These are phyloP conservation scores for Dillenia turbinata DNA, from an alignment of 164 flowering plant genomes.

Conservation along the genomic window DNA sequence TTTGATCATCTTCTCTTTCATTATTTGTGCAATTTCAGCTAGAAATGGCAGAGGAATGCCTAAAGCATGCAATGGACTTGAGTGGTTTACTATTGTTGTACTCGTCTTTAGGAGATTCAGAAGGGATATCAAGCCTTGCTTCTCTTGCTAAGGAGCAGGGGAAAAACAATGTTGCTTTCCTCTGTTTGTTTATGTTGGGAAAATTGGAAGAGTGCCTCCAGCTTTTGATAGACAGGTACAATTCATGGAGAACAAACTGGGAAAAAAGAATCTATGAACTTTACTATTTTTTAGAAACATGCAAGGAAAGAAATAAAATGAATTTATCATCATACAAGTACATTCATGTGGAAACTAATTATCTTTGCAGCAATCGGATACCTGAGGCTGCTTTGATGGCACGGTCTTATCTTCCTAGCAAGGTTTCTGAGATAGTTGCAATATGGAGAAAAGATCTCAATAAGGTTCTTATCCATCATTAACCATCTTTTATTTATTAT, in stretches of 20 bases:
- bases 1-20: too few relatives aligned
- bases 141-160: conserved; percentile 89
- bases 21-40: conserved; percentile 48
- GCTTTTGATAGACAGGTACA: conserved; percentile 88
- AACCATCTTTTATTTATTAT: background rate
- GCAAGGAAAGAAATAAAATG: too few relatives aligned
- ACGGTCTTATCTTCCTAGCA: conserved; percentile 98
- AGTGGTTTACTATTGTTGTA: conserved; percentile 91
- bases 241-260: background rate
- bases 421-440: conserved; percentile 86
- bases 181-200: conserved; percentile 88
- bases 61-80: conserved; percentile 82
- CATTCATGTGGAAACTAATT: background rate
- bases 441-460: conserved; percentile 91
- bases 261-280: too few relatives aligned
- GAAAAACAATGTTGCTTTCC: conserved; percentile 94
- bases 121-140: conserved; percentile 76
- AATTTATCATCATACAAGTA: background rate
- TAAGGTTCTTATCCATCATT: conserved; percentile 46
- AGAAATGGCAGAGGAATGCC: conserved; percentile 93
- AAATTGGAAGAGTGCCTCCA: conserved; percentile 93
- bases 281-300: background rate
- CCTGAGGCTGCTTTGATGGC: conserved; percentile 99
- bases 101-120: conserved; percentile 93
- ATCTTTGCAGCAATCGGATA: conserved; percentile 80